Evolutionary conservation across 495 filamentous ascomycete species (phyloP).

Genomic region (Entonaema liquescens): DNA sequence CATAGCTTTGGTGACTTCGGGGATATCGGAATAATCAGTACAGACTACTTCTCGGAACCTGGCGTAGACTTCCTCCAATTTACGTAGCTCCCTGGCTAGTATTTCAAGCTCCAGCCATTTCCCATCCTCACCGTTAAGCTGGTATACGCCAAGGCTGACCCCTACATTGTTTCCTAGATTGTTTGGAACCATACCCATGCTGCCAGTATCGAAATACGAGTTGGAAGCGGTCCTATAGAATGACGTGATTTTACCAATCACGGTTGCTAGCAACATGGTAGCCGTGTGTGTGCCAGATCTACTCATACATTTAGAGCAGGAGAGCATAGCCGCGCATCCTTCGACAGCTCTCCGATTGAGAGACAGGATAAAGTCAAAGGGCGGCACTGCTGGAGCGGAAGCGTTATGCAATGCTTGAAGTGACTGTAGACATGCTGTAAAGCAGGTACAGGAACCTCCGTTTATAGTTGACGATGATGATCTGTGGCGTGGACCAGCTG

Average conservation of each 20-base stretch:
- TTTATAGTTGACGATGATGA: conserved; percentile 42
- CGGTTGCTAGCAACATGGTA: conserved; percentile 58
- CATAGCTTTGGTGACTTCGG: conserved; percentile 53
- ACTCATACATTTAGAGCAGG: conserved; percentile 52
- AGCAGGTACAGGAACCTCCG: conserved; percentile 55
- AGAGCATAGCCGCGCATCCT: conserved; percentile 56
- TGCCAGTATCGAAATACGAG: conserved; percentile 46
- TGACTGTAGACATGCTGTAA: conserved; percentile 56
- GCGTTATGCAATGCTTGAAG: conserved; percentile 57
- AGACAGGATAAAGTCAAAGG: conserved; percentile 55
- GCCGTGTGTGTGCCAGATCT: conserved; percentile 53
- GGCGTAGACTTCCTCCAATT: conserved; percentile 54
- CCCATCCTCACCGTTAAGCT: conserved; percentile 54
- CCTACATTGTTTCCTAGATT: conserved; percentile 39
- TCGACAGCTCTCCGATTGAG: conserved; percentile 60
- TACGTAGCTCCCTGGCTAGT: conserved; percentile 56
- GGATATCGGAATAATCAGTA: conserved; percentile 51
- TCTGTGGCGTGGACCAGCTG: conserved; percentile 45
- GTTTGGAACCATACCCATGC: conserved; percentile 36
- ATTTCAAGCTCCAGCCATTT: conserved; percentile 57
- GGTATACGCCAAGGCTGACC: conserved; percentile 55
- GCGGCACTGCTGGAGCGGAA: conserved; percentile 48
- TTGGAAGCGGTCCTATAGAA: conserved; percentile 56
- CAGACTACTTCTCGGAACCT: conserved; percentile 53
- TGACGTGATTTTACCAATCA: conserved; percentile 58